Percentiles rank a stretch among this genome's conserved stretches.
These are phyloP conservation scores for Teratosphaeria epicoccoides DNA, from an alignment of 2,329 filamentous ascomycete genomes.

Conservation along the genomic window DNA sequence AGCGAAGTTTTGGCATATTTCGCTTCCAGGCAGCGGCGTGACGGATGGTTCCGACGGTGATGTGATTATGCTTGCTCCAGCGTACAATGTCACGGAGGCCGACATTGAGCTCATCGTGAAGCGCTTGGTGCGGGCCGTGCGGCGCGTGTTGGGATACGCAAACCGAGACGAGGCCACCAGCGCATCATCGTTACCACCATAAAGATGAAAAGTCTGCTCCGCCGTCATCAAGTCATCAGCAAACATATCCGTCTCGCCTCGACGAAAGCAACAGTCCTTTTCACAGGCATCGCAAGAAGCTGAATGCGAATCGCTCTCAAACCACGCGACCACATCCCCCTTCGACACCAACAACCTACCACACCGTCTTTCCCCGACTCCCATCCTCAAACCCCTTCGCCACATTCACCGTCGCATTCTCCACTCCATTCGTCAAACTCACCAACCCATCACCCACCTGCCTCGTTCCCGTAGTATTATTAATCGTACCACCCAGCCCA, in stretches of 20 bases:
- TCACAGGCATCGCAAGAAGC: no score
- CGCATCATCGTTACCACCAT: no score
- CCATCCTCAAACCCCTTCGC: conserved; percentile 38
- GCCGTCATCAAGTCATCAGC: no score
- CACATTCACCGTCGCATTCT: conserved; percentile 32
- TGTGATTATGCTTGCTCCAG: conserved; percentile 55
- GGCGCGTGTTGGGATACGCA: background rate
- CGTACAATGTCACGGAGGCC: conserved; percentile 48
- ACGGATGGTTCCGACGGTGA: conserved; percentile 49
- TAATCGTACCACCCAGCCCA: conserved; percentile 35
- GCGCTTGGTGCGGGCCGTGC: background rate
- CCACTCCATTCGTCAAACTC: conserved; percentile 35
- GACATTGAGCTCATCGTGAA: conserved; percentile 47
- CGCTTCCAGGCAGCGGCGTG: conserved; percentile 53
- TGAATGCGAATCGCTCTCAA: background rate
- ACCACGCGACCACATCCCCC: background rate
- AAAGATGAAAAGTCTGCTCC: background rate
- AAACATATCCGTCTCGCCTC: no score
- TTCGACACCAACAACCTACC: background rate
- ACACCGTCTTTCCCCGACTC: conserved; percentile 34
- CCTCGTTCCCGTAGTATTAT: conserved; percentile 36
- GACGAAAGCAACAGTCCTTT: no score
- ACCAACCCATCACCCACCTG: conserved; percentile 34
- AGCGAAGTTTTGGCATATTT: conserved; percentile 35
- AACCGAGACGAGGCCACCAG: background rate